phyloP scores from a whole-genome alignment of 1,284 basidiomycete genomes.

The Naganishia sp. region DNA sequence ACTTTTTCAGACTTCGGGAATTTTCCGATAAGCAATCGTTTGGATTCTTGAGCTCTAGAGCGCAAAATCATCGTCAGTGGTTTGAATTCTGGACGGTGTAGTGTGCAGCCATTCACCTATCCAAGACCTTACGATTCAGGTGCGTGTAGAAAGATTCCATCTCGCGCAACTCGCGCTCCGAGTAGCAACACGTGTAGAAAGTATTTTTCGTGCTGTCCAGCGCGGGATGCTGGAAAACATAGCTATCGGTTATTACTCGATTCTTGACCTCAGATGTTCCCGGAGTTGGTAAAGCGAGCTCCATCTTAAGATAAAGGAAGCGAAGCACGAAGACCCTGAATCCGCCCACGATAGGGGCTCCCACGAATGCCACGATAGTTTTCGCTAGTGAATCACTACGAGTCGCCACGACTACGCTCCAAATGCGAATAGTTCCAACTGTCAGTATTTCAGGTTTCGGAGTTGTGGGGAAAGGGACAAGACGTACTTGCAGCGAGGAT shows the following conservation, averaged over 20 bases:
- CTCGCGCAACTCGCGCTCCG: too few species aligned
- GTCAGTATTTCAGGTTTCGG: too few species aligned
- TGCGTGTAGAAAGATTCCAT: too few species aligned
- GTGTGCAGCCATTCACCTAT: too few species aligned
- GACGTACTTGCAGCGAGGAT: slow-evolving; percentile 18
- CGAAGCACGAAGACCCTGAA: background rate
- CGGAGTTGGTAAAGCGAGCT: background rate
- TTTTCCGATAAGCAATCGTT: too few species aligned
- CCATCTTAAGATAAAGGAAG: background rate
- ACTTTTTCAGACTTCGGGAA: too few species aligned
- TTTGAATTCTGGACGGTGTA: too few species aligned
- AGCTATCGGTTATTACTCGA: background rate
- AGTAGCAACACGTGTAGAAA: background rate
- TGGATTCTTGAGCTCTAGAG: too few species aligned
- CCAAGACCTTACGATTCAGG: too few species aligned
- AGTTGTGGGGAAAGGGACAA: too few species aligned
- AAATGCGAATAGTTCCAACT: too few species aligned
- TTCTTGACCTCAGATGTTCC: background rate
- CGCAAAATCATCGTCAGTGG: too few species aligned
- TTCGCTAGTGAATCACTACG: background rate
- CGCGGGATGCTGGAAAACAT: slow-evolving; percentile 4
- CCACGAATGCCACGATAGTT: background rate
- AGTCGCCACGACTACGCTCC: slow-evolving; percentile 4
- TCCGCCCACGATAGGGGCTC: background rate
- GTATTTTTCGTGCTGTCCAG: background rate